phyloP scores from a whole-genome alignment of 2,329 filamentous ascomycete genomes.

The Sclerotinia borealis region DNA sequence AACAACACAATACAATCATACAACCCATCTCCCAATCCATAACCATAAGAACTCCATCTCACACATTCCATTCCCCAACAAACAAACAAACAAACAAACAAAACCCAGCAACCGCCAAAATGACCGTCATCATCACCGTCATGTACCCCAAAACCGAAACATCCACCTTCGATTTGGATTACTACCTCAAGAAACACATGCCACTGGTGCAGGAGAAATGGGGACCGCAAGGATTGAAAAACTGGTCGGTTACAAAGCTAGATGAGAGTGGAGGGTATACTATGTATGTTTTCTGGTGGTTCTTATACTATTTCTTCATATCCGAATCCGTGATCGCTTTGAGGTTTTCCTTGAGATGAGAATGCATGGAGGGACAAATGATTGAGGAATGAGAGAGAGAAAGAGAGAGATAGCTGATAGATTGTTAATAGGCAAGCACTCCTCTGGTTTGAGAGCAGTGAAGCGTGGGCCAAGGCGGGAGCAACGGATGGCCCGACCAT shows the following conservation, averaged over 20 bases:
- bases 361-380: too few relatives aligned
- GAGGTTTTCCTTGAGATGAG: too few relatives aligned
- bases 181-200: conserved; percentile 8
- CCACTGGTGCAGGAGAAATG: conserved; percentile 7
- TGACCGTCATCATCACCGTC: conserved; percentile 3
- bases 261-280: neutral
- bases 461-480: neutral
- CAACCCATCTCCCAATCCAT: too few relatives aligned
- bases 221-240: neutral
- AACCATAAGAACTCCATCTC: too few relatives aligned
- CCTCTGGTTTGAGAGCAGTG: neutral
- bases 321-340: neutral
- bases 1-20: neutral
- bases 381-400: neutral
- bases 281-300: neutral
- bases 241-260: neutral
- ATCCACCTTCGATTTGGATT: conserved; percentile 7
- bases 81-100: neutral
- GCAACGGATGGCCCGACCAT: neutral
- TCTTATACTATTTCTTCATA: neutral
- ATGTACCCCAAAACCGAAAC: conserved; percentile 6
- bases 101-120: neutral
- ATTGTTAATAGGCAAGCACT: neutral
- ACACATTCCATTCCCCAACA: too few relatives aligned
- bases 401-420: neutral